Conservation (phyloP, 2,329 filamentous ascomycete species). For the Fusarium tanahbumbuense region DNA sequence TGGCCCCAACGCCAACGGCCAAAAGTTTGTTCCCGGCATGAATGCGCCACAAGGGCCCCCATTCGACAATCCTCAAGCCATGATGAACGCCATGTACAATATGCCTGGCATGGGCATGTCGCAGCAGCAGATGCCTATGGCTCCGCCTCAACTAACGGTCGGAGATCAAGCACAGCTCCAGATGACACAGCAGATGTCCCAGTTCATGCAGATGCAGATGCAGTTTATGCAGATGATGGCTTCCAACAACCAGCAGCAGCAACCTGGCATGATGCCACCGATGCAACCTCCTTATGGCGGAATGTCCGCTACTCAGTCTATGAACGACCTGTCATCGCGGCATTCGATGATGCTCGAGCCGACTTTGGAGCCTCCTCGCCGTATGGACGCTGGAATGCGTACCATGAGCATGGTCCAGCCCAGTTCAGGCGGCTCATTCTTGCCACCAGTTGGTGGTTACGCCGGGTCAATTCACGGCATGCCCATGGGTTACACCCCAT, state of each 20-base stretch:
- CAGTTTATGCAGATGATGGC: slow-evolving; percentile 91
- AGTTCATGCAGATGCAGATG: slow-evolving; percentile 95
- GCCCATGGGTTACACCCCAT: slow-evolving; percentile 79
- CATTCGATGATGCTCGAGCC: slow-evolving; percentile 62
- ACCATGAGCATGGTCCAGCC: slow-evolving; percentile 89
- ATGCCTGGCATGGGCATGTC: slow-evolving; percentile 48
- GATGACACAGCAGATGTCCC: slow-evolving; percentile 84
- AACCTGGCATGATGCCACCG: slow-evolving; percentile 38
- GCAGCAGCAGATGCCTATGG: slow-evolving; percentile 51
- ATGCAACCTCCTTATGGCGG: slow-evolving; percentile 47
- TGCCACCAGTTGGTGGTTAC: slow-evolving; percentile 57
- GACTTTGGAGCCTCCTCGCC: slow-evolving; percentile 57
- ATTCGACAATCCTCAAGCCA: slow-evolving; percentile 60
- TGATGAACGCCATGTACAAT: slow-evolving; percentile 55
- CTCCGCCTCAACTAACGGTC: slow-evolving; percentile 62
- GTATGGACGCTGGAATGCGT: slow-evolving; percentile 63
- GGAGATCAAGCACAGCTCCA: slow-evolving; percentile 81
- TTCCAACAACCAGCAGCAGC: slow-evolving; percentile 49
- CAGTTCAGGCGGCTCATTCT: slow-evolving; percentile 66
- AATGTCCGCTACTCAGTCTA: slow-evolving; percentile 53
- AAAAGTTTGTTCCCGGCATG: slow-evolving; percentile 53
- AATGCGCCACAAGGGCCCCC: slow-evolving; percentile 53
- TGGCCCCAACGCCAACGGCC: slow-evolving; percentile 74
- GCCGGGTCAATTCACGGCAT: slow-evolving; percentile 47
- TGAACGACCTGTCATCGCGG: slow-evolving; percentile 58